phyloP scores from a whole-genome alignment of 139 green algal genomes.

The Limnomonas spitsbergensis region DNA sequence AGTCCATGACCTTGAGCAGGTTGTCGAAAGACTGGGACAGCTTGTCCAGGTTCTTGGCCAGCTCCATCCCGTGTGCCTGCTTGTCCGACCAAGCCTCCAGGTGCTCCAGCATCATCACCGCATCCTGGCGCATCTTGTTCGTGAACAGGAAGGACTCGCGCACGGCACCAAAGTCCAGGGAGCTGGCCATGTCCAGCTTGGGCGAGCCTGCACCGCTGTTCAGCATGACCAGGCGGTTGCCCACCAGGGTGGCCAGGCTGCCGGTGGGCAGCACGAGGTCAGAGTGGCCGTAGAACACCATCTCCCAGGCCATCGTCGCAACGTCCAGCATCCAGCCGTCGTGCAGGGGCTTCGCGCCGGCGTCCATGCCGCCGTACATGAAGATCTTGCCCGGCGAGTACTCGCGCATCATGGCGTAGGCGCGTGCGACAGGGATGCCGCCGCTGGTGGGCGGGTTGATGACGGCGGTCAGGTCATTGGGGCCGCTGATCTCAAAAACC shows the following conservation, averaged over 20 bases:
- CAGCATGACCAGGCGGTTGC: slow-evolving; percentile 52
- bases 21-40: slow-evolving; percentile 57
- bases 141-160: slow-evolving; percentile 51
- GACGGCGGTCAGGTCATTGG: slow-evolving; percentile 33
- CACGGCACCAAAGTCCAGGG: slow-evolving; percentile 57
- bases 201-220: slow-evolving; percentile 51
- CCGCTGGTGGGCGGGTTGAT: slow-evolving; percentile 33
- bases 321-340: slow-evolving; percentile 73
- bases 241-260: slow-evolving; percentile 30
- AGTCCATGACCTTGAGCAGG: slow-evolving; percentile 79
- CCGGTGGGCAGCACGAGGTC: slow-evolving; percentile 46
- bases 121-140: slow-evolving; percentile 50
- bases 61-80: slow-evolving; percentile 65
- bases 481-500: slow-evolving; percentile 54
- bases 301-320: slow-evolving; percentile 46
- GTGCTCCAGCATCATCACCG: slow-evolving; percentile 44
- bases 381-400: slow-evolving; percentile 59
- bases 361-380: slow-evolving; percentile 67
- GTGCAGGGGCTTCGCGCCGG: slow-evolving; percentile 56
- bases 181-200: slow-evolving; percentile 63
- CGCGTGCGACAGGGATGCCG: slow-evolving; percentile 24
- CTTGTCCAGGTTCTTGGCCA: slow-evolving; percentile 49
- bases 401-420: slow-evolving; percentile 42
- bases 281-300: slow-evolving; percentile 54
- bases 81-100: slow-evolving; percentile 66